These are phyloP conservation scores for Cystobasidium sp. DNA, from an alignment of 1,284 basidiomycete genomes.

Conservation along the genomic window DNA sequence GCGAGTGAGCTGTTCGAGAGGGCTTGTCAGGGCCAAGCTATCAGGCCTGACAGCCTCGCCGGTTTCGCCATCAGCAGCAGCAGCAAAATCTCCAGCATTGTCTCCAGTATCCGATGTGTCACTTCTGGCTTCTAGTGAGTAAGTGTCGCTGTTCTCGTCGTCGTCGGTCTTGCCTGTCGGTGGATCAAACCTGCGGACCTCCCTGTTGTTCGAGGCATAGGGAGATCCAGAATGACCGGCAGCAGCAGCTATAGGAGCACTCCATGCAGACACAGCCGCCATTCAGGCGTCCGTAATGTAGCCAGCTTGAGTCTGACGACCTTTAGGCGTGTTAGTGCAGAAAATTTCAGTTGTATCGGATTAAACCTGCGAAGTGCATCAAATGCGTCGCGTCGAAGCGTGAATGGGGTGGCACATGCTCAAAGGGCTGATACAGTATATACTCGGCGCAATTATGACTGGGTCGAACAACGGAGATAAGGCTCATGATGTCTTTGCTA, in stretches of 20 bases:
- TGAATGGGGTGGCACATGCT: not conserved
- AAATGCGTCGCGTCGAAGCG: not conserved
- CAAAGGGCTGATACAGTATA: not conserved
- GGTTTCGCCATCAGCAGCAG: not conserved
- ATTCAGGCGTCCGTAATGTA: slow-evolving; percentile 7
- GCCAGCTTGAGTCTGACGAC: slow-evolving; percentile 59
- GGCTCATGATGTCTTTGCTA: no score
- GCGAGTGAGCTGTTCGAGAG: slow-evolving; percentile 41
- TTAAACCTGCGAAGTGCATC: slow-evolving; percentile 9
- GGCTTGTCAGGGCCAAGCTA: slow-evolving; percentile 33
- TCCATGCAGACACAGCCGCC: slow-evolving; percentile 4
- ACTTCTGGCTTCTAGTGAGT: slow-evolving; percentile 33
- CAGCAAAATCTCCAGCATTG: not conserved
- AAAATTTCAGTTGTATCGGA: not conserved
- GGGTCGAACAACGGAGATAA: no score
- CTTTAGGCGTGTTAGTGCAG: slow-evolving; percentile 29
- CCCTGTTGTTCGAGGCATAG: not conserved
- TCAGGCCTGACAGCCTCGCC: slow-evolving; percentile 29
- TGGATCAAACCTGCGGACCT: not conserved
- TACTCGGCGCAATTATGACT: no score
- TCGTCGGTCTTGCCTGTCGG: not conserved
- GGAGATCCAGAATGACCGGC: not conserved
- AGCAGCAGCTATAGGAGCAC: not conserved
- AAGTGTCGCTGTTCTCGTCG: slow-evolving; percentile 27
- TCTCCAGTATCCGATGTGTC: slow-evolving; percentile 12